phyloP scores from a whole-genome alignment of 2,329 filamentous ascomycete species.

The Aureobasidium sp. region DNA sequence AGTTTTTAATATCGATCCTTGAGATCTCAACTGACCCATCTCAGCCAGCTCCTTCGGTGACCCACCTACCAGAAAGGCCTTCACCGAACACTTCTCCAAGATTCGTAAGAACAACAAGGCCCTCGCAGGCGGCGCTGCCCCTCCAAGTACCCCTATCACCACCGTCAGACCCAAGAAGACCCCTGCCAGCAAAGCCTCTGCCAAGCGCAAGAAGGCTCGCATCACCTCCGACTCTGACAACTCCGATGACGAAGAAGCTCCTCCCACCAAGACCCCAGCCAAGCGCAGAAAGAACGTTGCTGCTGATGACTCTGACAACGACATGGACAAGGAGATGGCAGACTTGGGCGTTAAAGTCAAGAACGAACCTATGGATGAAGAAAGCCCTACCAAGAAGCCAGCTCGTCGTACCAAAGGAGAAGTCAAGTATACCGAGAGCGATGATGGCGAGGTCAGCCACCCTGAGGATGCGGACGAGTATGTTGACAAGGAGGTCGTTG shows the following conservation, averaged over 20 bases:
- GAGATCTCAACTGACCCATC: neutral
- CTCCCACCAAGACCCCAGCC: neutral
- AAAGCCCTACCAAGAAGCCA: slow-evolving; percentile 45
- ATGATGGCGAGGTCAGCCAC: slow-evolving; percentile 39
- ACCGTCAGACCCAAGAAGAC: neutral
- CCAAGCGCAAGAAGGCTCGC: slow-evolving; percentile 31
- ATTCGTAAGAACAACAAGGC: slow-evolving; percentile 12
- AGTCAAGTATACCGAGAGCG: slow-evolving; percentile 28
- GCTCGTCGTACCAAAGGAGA: slow-evolving; percentile 33
- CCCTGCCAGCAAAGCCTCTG: neutral
- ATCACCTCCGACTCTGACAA: slow-evolving; percentile 52
- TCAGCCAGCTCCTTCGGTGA: slow-evolving; percentile 12
- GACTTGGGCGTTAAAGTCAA: slow-evolving; percentile 46
- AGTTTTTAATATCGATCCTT: neutral
- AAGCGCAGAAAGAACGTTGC: neutral
- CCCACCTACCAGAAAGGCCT: slow-evolving; percentile 16
- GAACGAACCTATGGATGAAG: slow-evolving; percentile 39
- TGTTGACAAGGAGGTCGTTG: neutral
- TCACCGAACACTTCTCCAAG: slow-evolving; percentile 18
- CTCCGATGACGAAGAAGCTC: slow-evolving; percentile 44
- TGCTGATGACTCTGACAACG: slow-evolving; percentile 31
- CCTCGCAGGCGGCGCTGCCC: neutral
- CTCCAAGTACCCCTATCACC: neutral
- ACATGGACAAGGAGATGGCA: slow-evolving; percentile 41
- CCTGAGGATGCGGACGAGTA: slow-evolving; percentile 40